These are phyloP conservation scores for Neocucurbitaria cava DNA, from an alignment of 2,329 filamentous ascomycete genomes.

Conservation along the genomic window DNA sequence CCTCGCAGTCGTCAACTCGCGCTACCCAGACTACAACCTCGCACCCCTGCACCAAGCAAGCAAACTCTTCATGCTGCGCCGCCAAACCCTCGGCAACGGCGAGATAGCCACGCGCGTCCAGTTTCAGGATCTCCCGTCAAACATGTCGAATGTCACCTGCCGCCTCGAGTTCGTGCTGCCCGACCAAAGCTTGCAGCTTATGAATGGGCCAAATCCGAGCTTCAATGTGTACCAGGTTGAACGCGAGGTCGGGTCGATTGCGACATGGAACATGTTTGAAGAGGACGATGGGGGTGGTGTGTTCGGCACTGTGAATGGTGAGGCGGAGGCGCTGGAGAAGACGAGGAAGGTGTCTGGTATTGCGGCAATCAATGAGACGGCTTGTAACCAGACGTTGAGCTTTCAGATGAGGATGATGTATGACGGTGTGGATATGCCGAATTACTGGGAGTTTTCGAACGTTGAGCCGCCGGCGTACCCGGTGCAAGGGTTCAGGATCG, in stretches of 20 bases:
- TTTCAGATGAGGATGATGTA: conserved; percentile 40
- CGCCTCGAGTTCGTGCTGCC: conserved; percentile 38
- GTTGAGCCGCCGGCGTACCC: conserved; percentile 31
- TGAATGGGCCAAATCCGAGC: conserved; percentile 28
- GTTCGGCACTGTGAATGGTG: conserved; percentile 34
- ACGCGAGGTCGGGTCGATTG: conserved; percentile 14
- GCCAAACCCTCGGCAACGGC: conserved; percentile 21
- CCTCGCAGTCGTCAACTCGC: conserved; percentile 35
- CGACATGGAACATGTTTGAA: conserved; percentile 34
- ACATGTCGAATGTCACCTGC: conserved; percentile 23
- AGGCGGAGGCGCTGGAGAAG: conserved; percentile 16
- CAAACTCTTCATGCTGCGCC: conserved; percentile 40
- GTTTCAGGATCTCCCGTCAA: conserved; percentile 18
- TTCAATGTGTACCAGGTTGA: conserved; percentile 36
- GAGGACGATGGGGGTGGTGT: conserved; percentile 8
- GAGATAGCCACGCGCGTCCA: conserved; percentile 37
- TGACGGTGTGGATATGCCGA: conserved; percentile 23
- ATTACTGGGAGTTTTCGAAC: conserved; percentile 39
- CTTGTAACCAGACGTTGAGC: conserved; percentile 37
- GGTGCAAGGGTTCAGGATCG: conserved; percentile 36
- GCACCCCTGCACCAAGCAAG: conserved; percentile 24
- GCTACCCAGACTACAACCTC: conserved; percentile 30
- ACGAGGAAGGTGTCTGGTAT: conserved; percentile 24
- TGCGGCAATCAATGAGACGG: conserved; percentile 21
- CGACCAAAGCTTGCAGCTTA: conserved; percentile 7